These are phyloP conservation scores for Yarrowia sp. DNA, from an alignment of 805 yeast genomes.

Conservation along the genomic window DNA sequence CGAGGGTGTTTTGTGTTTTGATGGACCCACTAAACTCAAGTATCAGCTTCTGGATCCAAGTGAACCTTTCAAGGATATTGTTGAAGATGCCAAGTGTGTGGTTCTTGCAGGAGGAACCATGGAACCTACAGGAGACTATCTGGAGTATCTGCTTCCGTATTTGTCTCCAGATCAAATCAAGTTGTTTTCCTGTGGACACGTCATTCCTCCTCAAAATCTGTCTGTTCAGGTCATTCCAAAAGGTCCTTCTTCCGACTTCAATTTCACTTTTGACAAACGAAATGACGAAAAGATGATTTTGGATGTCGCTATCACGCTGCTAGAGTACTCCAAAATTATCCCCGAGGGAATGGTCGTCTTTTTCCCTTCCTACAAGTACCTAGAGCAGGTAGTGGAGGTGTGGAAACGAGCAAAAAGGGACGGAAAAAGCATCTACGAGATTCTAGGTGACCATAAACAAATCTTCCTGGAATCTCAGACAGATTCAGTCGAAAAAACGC, in stretches of 20 bases:
- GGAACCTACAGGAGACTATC: conserved; percentile 78
- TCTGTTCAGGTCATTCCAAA: conserved; percentile 52
- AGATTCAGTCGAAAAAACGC: conserved; percentile 44
- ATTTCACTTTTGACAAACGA: conserved; percentile 66
- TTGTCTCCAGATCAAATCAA: conserved; percentile 43
- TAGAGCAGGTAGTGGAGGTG: conserved; percentile 46
- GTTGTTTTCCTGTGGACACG: conserved; percentile 74
- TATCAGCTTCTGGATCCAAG: conserved; percentile 81
- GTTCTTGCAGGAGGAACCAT: conserved; percentile 92
- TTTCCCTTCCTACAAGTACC: conserved; percentile 78
- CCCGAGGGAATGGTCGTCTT: conserved; percentile 80
- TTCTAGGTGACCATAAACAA: conserved; percentile 39
- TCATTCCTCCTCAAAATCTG: conserved; percentile 69
- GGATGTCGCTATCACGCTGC: conserved; percentile 50
- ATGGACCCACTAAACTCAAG: conserved; percentile 44
- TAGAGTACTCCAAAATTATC: conserved; percentile 43
- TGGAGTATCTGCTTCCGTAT: conserved; percentile 62
- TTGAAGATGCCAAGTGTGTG: conserved; percentile 63
- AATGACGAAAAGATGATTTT: conserved; percentile 45
- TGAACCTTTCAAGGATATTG: conserved; percentile 59
- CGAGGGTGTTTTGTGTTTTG: conserved; percentile 79
- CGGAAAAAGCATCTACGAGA: conserved; percentile 28
- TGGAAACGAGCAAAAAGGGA: conserved; percentile 49
- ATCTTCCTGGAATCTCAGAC: conserved; percentile 54
- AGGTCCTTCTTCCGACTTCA: conserved; percentile 41